Base-by-base conservation (phyloP, 2,329 filamentous ascomycete species). In the Ophiostoma triangulosporum region DNA sequence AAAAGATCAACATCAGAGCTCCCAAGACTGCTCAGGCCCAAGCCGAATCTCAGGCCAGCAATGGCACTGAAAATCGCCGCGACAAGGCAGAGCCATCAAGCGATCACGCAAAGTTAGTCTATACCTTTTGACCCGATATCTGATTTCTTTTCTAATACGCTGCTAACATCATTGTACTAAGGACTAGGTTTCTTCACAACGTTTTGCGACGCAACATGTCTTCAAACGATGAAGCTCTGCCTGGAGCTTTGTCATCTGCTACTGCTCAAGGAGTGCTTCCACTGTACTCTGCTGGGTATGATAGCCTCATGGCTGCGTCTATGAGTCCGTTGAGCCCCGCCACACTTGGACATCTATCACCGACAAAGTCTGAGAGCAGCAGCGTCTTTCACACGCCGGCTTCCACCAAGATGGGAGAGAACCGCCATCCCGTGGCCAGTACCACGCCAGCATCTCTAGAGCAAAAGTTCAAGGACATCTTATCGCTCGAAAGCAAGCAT, bases 151-250 rank as follows among this genome's bases (percentile, higher is more conserved):
- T 31, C 6, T 11, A 8, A 27, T 46, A 7, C 20, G n/a, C 3
- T 20, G 4, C 7, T 12, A 20, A 43, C 12, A 1, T 26, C n/a
- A 6, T 7, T 15, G 6, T 46, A 3, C 20, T 9, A 52, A 73
- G 66, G 55, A 67, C 62, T 49, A 73, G 66, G 57, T 66, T 76
- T 38, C 70, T 71, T 69, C 70, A 73, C 55, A 70, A 64, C 20
- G 69, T 78, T 67, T 61, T 75, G 58, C 75, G 72, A 62, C 73
- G 71, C 57, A 72, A 72, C 27, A 70, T 73, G 40, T 65, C 74
- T 6, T 40, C 54, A 6, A 75, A 70, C 54, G 61, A 54, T 29
- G 61, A 63, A 20, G 62, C 56, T 6, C 52, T 63, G 27, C 62
- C 62, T 33, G 68, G 74, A 40, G 65, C 74, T 12, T 66, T 78